Conservation (phyloP, 2,329 filamentous ascomycete genomes). For the Penicillium paneum region DNA sequence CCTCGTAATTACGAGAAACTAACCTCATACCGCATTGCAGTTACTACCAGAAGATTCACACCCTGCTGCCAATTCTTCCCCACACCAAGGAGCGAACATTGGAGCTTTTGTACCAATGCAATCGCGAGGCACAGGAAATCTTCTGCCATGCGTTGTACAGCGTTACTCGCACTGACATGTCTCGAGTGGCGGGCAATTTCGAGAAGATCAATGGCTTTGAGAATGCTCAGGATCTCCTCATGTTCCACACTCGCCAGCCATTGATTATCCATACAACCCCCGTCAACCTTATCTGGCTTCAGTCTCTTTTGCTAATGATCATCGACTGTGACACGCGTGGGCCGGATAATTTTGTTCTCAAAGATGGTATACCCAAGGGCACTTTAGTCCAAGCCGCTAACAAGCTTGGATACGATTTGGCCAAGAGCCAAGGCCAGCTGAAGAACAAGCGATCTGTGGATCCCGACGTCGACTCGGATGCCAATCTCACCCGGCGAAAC, state of each 20-base stretch:
- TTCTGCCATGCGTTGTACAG: slow-evolving; percentile 42
- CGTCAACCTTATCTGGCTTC: slow-evolving; percentile 42
- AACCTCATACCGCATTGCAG: slow-evolving; percentile 25
- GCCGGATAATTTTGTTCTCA: slow-evolving; percentile 42
- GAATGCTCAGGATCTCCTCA: slow-evolving; percentile 40
- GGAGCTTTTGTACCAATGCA: slow-evolving; percentile 39
- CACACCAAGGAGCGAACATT: slow-evolving; percentile 39
- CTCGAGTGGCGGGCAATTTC: slow-evolving; percentile 34
- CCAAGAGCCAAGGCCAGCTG: slow-evolving; percentile 39
- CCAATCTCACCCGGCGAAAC: slow-evolving; percentile 39
- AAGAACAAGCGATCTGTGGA: slow-evolving; percentile 35
- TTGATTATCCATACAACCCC: slow-evolving; percentile 33
- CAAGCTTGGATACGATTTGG: slow-evolving; percentile 40
- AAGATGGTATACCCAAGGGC: slow-evolving; percentile 41
- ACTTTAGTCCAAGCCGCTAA: slow-evolving; percentile 40
- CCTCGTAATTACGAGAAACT: background rate
- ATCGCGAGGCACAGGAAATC: slow-evolving; percentile 40
- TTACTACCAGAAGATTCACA: slow-evolving; percentile 43
- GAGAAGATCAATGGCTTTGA: slow-evolving; percentile 38
- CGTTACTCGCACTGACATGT: slow-evolving; percentile 37
- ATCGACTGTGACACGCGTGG: slow-evolving; percentile 44
- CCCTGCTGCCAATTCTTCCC: slow-evolving; percentile 41
- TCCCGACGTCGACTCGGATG: slow-evolving; percentile 41
- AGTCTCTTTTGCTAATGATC: slow-evolving; percentile 42
- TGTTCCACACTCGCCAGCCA: slow-evolving; percentile 39